Percentiles rank a stretch among this genome's conserved stretches.
Conservation (phyloP, 2,329 filamentous ascomycete species). For the Microthyrium microscopicum region DNA sequence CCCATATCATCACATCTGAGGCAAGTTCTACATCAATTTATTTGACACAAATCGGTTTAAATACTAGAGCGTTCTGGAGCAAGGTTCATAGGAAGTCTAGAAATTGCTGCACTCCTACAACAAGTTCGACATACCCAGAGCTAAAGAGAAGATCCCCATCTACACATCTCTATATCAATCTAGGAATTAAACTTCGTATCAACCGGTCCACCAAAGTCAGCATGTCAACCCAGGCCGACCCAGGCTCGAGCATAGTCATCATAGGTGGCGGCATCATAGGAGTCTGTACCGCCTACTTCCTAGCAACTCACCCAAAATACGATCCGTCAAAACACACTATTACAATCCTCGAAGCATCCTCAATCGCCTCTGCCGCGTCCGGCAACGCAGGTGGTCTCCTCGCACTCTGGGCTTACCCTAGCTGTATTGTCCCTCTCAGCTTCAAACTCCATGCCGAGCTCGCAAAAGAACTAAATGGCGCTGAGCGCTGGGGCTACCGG, state of each 20-base stretch:
- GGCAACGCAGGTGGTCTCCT: slow-evolving; percentile 89
- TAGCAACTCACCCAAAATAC: slow-evolving; percentile 73
- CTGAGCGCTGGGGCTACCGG: slow-evolving; percentile 72
- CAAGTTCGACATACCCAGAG: too few species aligned
- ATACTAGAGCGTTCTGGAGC: too few species aligned
- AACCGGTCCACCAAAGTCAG: too few species aligned
- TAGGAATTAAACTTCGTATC: too few species aligned
- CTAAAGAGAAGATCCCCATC: too few species aligned
- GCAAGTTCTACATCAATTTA: too few species aligned
- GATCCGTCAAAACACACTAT: slow-evolving; percentile 59
- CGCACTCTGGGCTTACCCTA: slow-evolving; percentile 81
- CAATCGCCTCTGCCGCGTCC: slow-evolving; percentile 78
- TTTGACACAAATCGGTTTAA: too few species aligned
- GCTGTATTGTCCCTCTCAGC: slow-evolving; percentile 66
- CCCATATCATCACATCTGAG: too few species aligned
- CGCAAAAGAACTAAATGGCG: slow-evolving; percentile 67
- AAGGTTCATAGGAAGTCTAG: too few species aligned
- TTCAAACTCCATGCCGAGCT: slow-evolving; percentile 72
- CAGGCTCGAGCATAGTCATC: slow-evolving; percentile 6
- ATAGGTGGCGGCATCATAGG: slow-evolving; percentile 85
- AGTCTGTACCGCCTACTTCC: slow-evolving; percentile 75
- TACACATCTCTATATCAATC: too few species aligned
- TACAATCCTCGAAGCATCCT: slow-evolving; percentile 71
- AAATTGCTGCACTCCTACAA: too few species aligned
- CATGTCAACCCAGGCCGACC: too few species aligned